A percentile compares a stretch with the other conserved stretches of the same genome.
Conservation (phyloP, 371 early-diverging fungal genomes). For the Coemansia sp. region DNA sequence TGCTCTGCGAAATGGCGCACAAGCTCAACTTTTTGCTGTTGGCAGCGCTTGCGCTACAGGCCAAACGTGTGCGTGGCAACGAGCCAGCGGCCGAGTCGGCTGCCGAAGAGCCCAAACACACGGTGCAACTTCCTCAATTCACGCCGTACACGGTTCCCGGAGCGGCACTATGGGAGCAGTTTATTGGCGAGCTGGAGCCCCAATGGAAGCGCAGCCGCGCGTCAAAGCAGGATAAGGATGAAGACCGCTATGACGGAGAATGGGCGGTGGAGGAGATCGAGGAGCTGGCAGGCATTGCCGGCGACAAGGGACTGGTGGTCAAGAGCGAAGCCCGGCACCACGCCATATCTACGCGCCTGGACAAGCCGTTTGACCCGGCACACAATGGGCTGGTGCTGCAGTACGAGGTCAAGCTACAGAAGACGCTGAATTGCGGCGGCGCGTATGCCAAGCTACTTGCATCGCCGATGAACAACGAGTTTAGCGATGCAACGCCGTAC, state of each 20-base stretch:
- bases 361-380: constrained; percentile 55
- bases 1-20: constrained; percentile 11
- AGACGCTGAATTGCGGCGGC: constrained; percentile 94
- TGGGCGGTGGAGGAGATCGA: constrained; percentile 72
- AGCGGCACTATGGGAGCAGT: constrained; percentile 71
- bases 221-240: constrained; percentile 61
- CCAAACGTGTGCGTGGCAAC: constrained; percentile 7
- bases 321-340: constrained; percentile 66
- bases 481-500: constrained; percentile 89
- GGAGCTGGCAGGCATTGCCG: constrained; percentile 57
- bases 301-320: constrained; percentile 70
- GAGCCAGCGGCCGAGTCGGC: background rate
- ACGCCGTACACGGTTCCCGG: constrained; percentile 28
- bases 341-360: constrained; percentile 63
- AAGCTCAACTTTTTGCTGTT: constrained; percentile 24
- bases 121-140: constrained; percentile 20
- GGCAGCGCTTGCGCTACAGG: constrained; percentile 16
- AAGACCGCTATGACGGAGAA: constrained; percentile 65
- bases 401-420: constrained; percentile 93
- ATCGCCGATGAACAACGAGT: constrained; percentile 56
- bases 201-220: constrained; percentile 71
- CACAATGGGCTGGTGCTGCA: constrained; percentile 76
- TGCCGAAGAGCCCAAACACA: background rate
- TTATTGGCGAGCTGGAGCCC: constrained; percentile 55
- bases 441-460: constrained; percentile 90